Percentiles rank a stretch among this genome's conserved stretches.
phyloP scores from a whole-genome alignment of 345 rosid species.

The Murraya koenigii region DNA sequence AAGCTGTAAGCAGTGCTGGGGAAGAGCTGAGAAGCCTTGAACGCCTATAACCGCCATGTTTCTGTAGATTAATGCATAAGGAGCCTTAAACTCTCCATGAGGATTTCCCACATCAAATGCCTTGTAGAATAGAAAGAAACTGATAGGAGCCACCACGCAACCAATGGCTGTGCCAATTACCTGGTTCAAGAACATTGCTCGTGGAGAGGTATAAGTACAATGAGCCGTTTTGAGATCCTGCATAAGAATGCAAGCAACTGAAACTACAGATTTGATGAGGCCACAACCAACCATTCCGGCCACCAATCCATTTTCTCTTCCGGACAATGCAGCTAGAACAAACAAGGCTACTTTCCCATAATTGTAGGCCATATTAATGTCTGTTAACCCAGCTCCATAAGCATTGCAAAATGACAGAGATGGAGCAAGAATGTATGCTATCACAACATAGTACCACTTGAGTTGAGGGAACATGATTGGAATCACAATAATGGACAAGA shows the following conservation, averaged over 20 bases:
- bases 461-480: slow-evolving; percentile 90
- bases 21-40: slow-evolving; percentile 64
- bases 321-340: slow-evolving; percentile 68
- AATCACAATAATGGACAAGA: slow-evolving; percentile 54
- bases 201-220: slow-evolving; percentile 72
- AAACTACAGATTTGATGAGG: slow-evolving; percentile 81
- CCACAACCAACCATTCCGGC: slow-evolving; percentile 93
- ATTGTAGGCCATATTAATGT: slow-evolving; percentile 95
- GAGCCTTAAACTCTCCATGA: slow-evolving; percentile 85
- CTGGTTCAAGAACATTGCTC: slow-evolving; percentile 90
- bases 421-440: slow-evolving; percentile 81
- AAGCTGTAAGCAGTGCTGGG: slow-evolving; percentile 55
- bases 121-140: slow-evolving; percentile 86
- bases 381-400: slow-evolving; percentile 93
- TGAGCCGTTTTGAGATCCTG: slow-evolving; percentile 96
- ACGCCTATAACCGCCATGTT: slow-evolving; percentile 73
- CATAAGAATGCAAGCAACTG: slow-evolving; percentile 87
- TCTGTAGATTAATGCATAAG: slow-evolving; percentile 84
- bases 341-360: slow-evolving; percentile 94
- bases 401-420: slow-evolving; percentile 92
- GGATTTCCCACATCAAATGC: slow-evolving; percentile 92
- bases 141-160: slow-evolving; percentile 67
- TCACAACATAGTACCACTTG: slow-evolving; percentile 78
- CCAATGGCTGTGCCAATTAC: slow-evolving; percentile 73
- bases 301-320: slow-evolving; percentile 73